Base-by-base conservation (phyloP, 2,329 filamentous ascomycete species). In the Mollisiaceae sp. region DNA sequence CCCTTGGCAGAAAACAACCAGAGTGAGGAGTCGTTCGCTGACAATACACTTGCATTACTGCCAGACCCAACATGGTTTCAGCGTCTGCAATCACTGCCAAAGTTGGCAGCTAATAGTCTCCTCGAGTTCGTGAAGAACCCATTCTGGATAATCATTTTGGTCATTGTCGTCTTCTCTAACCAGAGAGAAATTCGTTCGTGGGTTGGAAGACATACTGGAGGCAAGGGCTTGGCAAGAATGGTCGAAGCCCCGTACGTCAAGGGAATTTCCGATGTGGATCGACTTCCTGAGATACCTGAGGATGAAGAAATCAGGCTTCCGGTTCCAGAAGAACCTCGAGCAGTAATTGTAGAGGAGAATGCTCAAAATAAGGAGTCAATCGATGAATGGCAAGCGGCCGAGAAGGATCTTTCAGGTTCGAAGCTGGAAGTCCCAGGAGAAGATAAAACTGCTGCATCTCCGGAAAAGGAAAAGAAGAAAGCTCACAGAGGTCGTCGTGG, bases 401-500 rank as follows among this genome's bases (percentile, higher is more conserved):
- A 59, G n/a, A 56, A 18, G 8, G 59, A 65, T 8, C 47, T 45
- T 24, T 55, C 64, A 12, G 15, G 35, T 27, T 5, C 56, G 2
- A 59, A 60, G 18, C 38, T 55, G 12, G 64, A 64, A 15, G 35
- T 43, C 38, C 60, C 60, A 18, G 27, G 18, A 22, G 72, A 74
- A 39, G 74, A 78, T 43, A 73, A 73, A 50, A 59, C 67, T 60
- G 61, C 75, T 12, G 75, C 75, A 2, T 77, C 78, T 5, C 82
- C 84, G 18, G 81, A 80, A 47, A 81, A 80, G 52, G 68, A 73
- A 43, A 74, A 72, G 72, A 90, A 87, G 74, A 91, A 90, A 75
- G 83, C 86, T 0, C 89, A 91, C 63, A 83, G 91, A 63, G 91
- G 91, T 4, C 84, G 86, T n/a, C 85, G 91, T 57, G 91, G 90